Evolutionary conservation across 192 early-diverging fungal species (phyloP), one percentile per base, ranked within the genome.

Genomic region (Backusella westeae): DNA sequence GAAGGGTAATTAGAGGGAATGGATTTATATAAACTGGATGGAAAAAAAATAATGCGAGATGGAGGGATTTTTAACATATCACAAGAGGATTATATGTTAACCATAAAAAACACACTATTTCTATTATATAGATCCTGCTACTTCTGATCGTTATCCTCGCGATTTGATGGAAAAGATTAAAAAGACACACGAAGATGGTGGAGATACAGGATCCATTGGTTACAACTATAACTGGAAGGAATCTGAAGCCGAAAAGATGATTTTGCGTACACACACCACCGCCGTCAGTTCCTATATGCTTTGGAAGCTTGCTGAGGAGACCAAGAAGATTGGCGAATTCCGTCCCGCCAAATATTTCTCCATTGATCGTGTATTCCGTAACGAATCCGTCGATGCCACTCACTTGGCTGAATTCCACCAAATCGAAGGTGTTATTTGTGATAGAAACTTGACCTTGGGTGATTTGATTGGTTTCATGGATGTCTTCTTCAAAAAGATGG

Each of bases 341-440:
- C 87, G 87, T 69, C 94, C 97, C 56, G 98, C 95, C 42, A 99
- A 99, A 81, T 99, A 95, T 86, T 99, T 99, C 86, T 99, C 98
- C 42, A 99, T 99, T 67, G 98, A 99, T 84, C 93, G 96, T 73
- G 98, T 99, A 9, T 99, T 97, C 89, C 90, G 98, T 74, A 99
- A 99, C 82, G 98, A 99, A 82, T 92, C 96, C 6, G 91, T 97
- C 4, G 98, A 99, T 80, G 95, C 95, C 21, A 99, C 96, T 15
- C 98, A 99, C 84, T 88, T 99, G 87, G 98, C 98, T 65, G 98
- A 99, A 86, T 99, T 99, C 91, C 95, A 99, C 80, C 98, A 99
- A 83, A 88, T 99, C 69, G 98, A 99, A 85, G 98, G 98, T 74
- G 93, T 99, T 21, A 96, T 99, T 86, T 96, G 96, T 42, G 98